A percentile compares a stretch with the other conserved stretches of the same genome.
Evolutionary conservation across 345 rosid genomes (phyloP).

Genomic region (Acer yangbiense): DNA sequence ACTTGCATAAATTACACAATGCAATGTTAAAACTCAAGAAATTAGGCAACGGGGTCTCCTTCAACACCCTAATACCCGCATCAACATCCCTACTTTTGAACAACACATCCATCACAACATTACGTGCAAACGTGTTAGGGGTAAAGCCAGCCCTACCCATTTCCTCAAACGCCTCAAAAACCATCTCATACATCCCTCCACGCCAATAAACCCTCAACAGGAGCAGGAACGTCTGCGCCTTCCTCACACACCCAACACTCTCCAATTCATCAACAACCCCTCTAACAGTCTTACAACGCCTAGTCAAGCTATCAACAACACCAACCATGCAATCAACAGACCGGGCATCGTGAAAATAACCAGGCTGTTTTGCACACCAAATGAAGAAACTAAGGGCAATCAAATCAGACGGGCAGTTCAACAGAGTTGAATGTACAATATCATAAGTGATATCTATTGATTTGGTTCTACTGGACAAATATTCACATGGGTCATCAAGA

Average conservation of each 20-base stretch:
- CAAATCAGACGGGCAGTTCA: constrained; percentile 59
- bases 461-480: constrained; percentile 15
- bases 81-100: constrained; percentile 43
- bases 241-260: constrained; percentile 41
- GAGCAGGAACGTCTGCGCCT: constrained; percentile 55
- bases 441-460: constrained; percentile 41
- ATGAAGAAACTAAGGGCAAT: constrained; percentile 60
- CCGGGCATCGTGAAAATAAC: constrained; percentile 52
- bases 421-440: constrained; percentile 42
- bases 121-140: constrained; percentile 60
- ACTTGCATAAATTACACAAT: constrained; percentile 56
- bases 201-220: constrained; percentile 75
- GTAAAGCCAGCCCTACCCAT: constrained; percentile 53
- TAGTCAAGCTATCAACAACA: constrained; percentile 44
- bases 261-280: constrained; percentile 44
- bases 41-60: constrained; percentile 42
- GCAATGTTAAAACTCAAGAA: constrained; percentile 68
- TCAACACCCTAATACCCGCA: constrained; percentile 43
- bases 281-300: constrained; percentile 28
- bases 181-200: constrained; percentile 51
- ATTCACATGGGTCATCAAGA: neutral
- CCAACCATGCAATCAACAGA: constrained; percentile 57
- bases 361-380: constrained; percentile 55
- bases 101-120: constrained; percentile 62
- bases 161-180: constrained; percentile 50